Evolutionary conservation across 2,329 filamentous ascomycete genomes (phyloP).

Genomic region (Coniella lustricola): DNA sequence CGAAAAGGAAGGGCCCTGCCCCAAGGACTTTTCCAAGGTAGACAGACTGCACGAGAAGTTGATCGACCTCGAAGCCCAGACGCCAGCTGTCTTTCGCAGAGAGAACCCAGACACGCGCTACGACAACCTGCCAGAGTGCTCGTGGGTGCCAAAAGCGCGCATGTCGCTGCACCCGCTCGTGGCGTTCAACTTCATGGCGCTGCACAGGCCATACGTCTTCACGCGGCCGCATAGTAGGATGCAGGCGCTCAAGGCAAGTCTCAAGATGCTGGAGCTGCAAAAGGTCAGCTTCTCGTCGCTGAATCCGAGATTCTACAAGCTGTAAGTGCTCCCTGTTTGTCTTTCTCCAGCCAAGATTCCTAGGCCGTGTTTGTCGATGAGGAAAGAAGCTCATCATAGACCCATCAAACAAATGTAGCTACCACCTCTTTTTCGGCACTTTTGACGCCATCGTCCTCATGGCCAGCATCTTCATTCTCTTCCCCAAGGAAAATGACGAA

Average conservation of each 20-base stretch:
- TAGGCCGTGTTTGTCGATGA: too few relatives aligned
- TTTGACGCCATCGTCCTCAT: slow-evolving; percentile 58
- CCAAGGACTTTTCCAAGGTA: slow-evolving; percentile 46
- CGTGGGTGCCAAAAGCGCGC: slow-evolving; percentile 44
- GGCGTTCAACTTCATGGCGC: slow-evolving; percentile 49
- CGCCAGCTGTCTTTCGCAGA: slow-evolving; percentile 46
- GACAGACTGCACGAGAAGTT: slow-evolving; percentile 47
- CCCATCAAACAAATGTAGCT: slow-evolving; percentile 27
- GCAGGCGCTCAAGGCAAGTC: slow-evolving; percentile 48
- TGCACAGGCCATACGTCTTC: slow-evolving; percentile 58
- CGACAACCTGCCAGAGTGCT: slow-evolving; percentile 44
- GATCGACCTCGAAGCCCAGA: slow-evolving; percentile 38
- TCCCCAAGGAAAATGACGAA: slow-evolving; percentile 47
- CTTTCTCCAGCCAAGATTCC: too few relatives aligned
- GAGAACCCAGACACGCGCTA: slow-evolving; percentile 51
- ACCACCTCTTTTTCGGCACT: slow-evolving; percentile 54
- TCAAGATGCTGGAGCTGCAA: slow-evolving; percentile 50
- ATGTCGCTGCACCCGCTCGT: slow-evolving; percentile 40
- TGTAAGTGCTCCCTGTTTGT: slow-evolving; percentile 21
- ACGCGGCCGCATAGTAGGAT: slow-evolving; percentile 45
- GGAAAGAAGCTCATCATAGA: too few relatives aligned
- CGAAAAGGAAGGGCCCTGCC: slow-evolving; percentile 48
- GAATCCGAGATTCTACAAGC: slow-evolving; percentile 44
- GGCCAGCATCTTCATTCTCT: slow-evolving; percentile 54
- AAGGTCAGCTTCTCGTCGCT: slow-evolving; percentile 41